A percentile compares a stretch with the other conserved stretches of the same genome.
These are phyloP conservation scores for Dendrobium catenatum DNA, from an alignment of 106 monocot genomes.

Conservation along the genomic window DNA sequence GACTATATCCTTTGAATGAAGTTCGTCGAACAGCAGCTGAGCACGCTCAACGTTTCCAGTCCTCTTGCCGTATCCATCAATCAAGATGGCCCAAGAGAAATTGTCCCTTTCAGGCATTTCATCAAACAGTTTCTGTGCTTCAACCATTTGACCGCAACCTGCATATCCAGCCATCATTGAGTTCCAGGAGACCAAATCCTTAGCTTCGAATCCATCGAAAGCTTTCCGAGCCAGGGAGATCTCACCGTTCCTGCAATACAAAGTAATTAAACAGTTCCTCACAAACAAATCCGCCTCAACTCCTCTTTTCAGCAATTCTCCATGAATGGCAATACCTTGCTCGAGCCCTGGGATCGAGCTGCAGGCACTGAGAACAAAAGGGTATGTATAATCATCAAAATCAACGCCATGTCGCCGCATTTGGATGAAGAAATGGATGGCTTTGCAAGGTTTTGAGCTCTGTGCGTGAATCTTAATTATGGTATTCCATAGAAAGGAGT, in stretches of 20 bases:
- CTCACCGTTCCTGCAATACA: conserved; percentile 25
- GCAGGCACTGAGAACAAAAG: conserved; percentile 41
- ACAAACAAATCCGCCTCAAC: conserved; percentile 21
- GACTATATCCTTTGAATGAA: conserved; percentile 27
- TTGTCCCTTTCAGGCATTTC: conserved; percentile 44
- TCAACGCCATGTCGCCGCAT: conserved; percentile 23
- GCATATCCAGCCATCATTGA: conserved; percentile 40
- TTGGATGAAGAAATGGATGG: conserved; percentile 22
- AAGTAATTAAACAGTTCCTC: conserved; percentile 31
- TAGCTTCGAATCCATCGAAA: conserved; percentile 25
- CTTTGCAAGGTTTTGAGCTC: conserved; percentile 9
- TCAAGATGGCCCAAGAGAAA: conserved; percentile 47
- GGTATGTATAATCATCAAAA: conserved; percentile 38
- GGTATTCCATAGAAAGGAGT: conserved; percentile 42
- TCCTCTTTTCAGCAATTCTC: conserved; percentile 29
- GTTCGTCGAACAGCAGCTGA: conserved; percentile 31
- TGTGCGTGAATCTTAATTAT: conserved; percentile 32
- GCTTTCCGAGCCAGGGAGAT: conserved; percentile 17
- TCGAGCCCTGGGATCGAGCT: conserved; percentile 5
- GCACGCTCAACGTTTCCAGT: conserved; percentile 20
- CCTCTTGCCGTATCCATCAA: conserved; percentile 47
- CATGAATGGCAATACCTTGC: conserved; percentile 23
- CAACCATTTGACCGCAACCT: conserved; percentile 14
- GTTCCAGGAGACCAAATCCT: conserved; percentile 55
- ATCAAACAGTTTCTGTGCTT: conserved; percentile 48